phyloP scores from a whole-genome alignment of 352 stramenopile genomes.

The Salisapilia sapeloensis region DNA sequence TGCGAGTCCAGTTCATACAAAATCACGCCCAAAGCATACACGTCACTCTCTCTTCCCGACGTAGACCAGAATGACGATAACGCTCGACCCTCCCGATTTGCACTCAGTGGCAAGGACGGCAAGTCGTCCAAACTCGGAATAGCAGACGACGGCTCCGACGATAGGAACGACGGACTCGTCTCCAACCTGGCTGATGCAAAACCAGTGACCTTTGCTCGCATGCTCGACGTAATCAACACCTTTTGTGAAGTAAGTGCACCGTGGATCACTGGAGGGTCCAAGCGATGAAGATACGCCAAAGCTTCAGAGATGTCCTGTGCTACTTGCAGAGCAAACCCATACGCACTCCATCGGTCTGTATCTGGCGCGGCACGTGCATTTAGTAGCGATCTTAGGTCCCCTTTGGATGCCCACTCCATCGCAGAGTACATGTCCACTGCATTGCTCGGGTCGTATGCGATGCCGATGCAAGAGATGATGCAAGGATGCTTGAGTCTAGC shows the following conservation, averaged over 20 bases:
- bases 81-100: constrained; percentile 74
- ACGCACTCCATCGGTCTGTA: too few relatives aligned
- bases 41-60: too few relatives aligned
- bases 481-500: too few relatives aligned
- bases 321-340: too few relatives aligned
- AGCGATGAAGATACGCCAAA: constrained; percentile 72
- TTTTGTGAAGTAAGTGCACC: constrained; percentile 73
- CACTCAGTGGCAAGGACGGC: constrained; percentile 72
- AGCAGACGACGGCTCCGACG: constrained; percentile 58
- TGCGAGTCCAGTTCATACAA: constrained; percentile 74
- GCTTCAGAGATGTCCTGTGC: constrained; percentile 67
- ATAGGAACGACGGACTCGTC: constrained; percentile 73
- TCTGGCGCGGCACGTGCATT: too few relatives aligned
- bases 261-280: constrained; percentile 71
- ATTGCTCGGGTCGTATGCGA: too few relatives aligned
- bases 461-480: too few relatives aligned
- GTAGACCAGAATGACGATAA: too few relatives aligned
- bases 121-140: constrained; percentile 77
- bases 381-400: too few relatives aligned
- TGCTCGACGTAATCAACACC: constrained; percentile 56
- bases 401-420: too few relatives aligned
- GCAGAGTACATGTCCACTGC: too few relatives aligned
- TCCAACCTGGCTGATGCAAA: constrained; percentile 72
- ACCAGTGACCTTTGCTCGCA: constrained; percentile 73
- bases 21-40: constrained; percentile 82